Evolutionary conservation across 1,284 basidiomycete genomes (phyloP).

Genomic region (Sphagnurus paluster): DNA sequence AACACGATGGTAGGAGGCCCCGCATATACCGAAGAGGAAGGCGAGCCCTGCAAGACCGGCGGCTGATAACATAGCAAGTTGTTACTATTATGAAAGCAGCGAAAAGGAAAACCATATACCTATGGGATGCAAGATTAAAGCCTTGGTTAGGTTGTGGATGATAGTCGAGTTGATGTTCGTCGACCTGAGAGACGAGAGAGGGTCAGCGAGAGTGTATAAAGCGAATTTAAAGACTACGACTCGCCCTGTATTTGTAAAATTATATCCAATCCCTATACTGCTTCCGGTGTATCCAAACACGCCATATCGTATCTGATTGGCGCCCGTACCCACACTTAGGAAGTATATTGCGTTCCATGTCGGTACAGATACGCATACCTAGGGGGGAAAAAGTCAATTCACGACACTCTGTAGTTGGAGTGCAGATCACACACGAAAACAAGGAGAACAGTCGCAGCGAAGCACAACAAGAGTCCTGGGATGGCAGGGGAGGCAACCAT

Average conservation of each 20-base stretch:
- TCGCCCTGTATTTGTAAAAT: slow-evolving; percentile 38
- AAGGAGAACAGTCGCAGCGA: slow-evolving; percentile 66
- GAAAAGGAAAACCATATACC: slow-evolving; percentile 35
- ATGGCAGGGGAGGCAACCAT: slow-evolving; percentile 42
- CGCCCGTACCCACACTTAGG: slow-evolving; percentile 49
- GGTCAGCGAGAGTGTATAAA: background rate
- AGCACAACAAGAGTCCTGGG: slow-evolving; percentile 48
- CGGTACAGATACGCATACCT: slow-evolving; percentile 68
- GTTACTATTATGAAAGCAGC: background rate
- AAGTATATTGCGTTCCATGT: slow-evolving; percentile 74
- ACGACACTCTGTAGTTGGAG: background rate
- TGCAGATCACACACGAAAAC: slow-evolving; percentile 51
- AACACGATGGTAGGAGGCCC: slow-evolving; percentile 58
- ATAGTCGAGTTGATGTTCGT: slow-evolving; percentile 45
- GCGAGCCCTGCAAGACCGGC: slow-evolving; percentile 72
- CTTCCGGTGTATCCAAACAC: slow-evolving; percentile 78
- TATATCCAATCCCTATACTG: slow-evolving; percentile 52
- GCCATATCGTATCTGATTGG: slow-evolving; percentile 55
- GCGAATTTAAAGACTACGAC: slow-evolving; percentile 34
- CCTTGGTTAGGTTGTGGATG: slow-evolving; percentile 69
- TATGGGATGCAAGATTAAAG: slow-evolving; percentile 78
- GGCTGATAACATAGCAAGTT: slow-evolving; percentile 33
- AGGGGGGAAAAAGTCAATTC: slow-evolving; percentile 6
- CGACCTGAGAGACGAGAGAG: background rate
- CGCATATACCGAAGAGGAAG: slow-evolving; percentile 72